phyloP scores from a whole-genome alignment of 2,329 filamentous ascomycete genomes.

The Cladosporium sp. region DNA sequence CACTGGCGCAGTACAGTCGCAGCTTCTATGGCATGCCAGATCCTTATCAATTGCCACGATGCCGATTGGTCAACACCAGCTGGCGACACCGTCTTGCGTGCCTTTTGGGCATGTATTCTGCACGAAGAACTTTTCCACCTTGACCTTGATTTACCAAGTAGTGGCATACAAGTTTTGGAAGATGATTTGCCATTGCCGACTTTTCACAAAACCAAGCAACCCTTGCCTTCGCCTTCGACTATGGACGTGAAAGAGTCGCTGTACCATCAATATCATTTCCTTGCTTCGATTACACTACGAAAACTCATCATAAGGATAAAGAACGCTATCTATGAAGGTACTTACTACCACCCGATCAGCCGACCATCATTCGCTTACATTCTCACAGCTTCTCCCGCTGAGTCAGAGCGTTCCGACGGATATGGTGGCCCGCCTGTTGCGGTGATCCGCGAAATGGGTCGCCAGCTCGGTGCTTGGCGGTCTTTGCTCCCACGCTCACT shows the following conservation, averaged over 20 bases:
- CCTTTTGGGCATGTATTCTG: conserved; percentile 56
- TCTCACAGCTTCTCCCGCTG: conserved; percentile 20
- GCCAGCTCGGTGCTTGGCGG: conserved; percentile 56
- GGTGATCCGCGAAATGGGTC: conserved; percentile 49
- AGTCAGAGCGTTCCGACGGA: conserved; percentile 30
- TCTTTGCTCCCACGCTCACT: conserved; percentile 51
- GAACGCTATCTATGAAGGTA: conserved; percentile 49
- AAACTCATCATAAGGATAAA: conserved; percentile 53
- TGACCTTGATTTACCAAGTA: conserved; percentile 56
- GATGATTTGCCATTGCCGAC: conserved; percentile 51
- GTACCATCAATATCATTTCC: conserved; percentile 56
- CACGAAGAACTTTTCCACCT: conserved; percentile 49
- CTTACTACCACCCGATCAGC: conserved; percentile 28
- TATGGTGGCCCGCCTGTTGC: conserved; percentile 37
- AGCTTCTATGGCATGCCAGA: conserved; percentile 55
- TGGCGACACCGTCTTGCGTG: conserved; percentile 51
- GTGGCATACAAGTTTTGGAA: conserved; percentile 52
- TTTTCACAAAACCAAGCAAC: conserved; percentile 39
- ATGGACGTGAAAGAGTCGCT: conserved; percentile 50
- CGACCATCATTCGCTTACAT: background rate
- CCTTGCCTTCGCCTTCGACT: too few species aligned
- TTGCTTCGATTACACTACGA: conserved; percentile 56
- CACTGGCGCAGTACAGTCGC: conserved; percentile 56
- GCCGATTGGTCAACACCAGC: conserved; percentile 45
- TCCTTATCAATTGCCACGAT: conserved; percentile 47